Base-by-base conservation (phyloP, 805 yeast genomes). In the Wickerhamiella cacticola region DNA sequence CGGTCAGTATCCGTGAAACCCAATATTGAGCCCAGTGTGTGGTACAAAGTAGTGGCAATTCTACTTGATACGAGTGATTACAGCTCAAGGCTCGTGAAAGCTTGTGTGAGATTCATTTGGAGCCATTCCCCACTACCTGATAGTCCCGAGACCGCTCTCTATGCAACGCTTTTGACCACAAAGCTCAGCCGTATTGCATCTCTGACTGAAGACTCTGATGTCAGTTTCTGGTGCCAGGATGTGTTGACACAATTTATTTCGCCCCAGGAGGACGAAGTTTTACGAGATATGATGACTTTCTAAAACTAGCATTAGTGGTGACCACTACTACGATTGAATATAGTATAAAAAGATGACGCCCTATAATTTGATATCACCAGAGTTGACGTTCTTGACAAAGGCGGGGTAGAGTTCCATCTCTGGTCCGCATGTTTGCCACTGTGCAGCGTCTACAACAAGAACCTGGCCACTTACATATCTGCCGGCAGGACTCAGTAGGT, bases 361-460 rank as follows among this genome's bases (percentile, higher is more conserved):
- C 38, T 33, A 70, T 21, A 70, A 56, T 57, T 69, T 70, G 40
- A 72, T 59, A 41, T 64, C 63, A 35, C 59, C 62, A 9, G 44
- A 48, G 36, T 65, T 50, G 49, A 64, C 60, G 15, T 64, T 44
- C 12, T 56, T 50, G 49, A 76, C 51, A 7, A 49, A 52, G 2
- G 69, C 68, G 6, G 82, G 81, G 53, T 75, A 75, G 53, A 65
- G 57, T 61, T 23, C 63, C 51, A 24, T 62, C 57, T 41, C 67
- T 53, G 48, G 62, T 51, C 54, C 53, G 33, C 56, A 50, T 12
- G 45, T 21, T 8, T 46, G 52, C 95, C 96, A 87, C 50, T 75
- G 71, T 1, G 80, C 97, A 46, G 96, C 96, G 65, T 88, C 97
- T 4, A 89, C 95, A 15, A 85, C 81, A 33, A 76, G 71, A 13